These are phyloP conservation scores for Cordia subcordata DNA, from an alignment of 257 asterid genomes.

Conservation along the genomic window DNA sequence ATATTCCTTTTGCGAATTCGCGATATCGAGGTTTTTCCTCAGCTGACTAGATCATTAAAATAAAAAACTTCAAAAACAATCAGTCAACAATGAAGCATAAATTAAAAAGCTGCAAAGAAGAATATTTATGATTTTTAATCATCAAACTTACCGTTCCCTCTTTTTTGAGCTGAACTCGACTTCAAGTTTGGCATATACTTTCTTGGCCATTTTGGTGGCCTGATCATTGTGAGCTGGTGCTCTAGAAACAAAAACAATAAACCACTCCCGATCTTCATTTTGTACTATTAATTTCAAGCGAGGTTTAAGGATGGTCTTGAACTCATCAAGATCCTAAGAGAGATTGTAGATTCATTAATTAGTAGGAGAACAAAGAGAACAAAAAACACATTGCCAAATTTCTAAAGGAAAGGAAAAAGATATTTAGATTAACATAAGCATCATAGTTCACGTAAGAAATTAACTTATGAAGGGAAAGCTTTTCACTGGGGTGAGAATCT, in stretches of 20 bases:
- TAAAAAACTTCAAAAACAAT: neutral
- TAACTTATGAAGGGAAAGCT: too few relatives aligned
- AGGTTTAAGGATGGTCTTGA: slow-evolving; percentile 93
- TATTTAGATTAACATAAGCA: neutral
- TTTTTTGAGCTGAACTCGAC: slow-evolving; percentile 96
- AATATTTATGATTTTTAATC: slow-evolving; percentile 7
- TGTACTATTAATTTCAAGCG: slow-evolving; percentile 96
- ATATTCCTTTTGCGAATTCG: too few relatives aligned
- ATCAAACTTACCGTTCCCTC: slow-evolving; percentile 74
- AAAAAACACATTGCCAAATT: neutral
- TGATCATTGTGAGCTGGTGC: slow-evolving; percentile 94
- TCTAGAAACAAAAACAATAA: slow-evolving; percentile 87
- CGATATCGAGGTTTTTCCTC: too few relatives aligned
- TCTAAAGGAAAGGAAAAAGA: slow-evolving; percentile 1
- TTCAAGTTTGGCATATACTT: slow-evolving; percentile 87
- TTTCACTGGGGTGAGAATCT: too few relatives aligned
- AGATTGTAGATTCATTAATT: slow-evolving; percentile 16
- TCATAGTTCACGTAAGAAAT: too few relatives aligned
- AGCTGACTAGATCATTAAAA: too few relatives aligned
- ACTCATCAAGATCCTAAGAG: slow-evolving; percentile 93
- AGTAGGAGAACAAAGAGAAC: slow-evolving; percentile 8
- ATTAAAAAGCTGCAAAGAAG: neutral
- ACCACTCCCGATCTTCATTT: slow-evolving; percentile 98
- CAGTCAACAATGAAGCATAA: neutral
- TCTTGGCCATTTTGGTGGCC: slow-evolving; percentile 96